Conservation (phyloP, 1,284 basidiomycete species). For the Trichosporon sp. region DNA sequence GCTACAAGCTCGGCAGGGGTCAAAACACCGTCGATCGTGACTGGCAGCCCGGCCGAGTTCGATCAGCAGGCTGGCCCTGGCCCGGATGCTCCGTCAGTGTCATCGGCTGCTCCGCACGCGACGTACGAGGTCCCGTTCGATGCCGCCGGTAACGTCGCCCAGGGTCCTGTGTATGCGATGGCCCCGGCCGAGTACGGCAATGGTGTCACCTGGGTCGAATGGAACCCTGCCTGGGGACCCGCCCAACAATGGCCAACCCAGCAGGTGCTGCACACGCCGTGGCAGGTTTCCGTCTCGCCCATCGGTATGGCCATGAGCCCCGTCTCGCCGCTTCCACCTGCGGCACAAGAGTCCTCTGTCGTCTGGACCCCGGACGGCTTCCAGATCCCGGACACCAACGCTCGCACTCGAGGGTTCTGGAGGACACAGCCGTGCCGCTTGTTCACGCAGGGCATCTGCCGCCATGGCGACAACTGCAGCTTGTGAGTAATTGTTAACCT, state of each 20-base stretch:
- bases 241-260: slow-evolving; percentile 5
- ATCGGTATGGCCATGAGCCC: not conserved
- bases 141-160: not conserved
- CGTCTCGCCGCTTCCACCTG: not conserved
- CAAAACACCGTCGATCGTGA: not conserved
- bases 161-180: not conserved
- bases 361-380: not conserved
- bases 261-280: not conserved
- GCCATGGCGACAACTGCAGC: slow-evolving; percentile 50
- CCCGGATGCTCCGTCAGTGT: not conserved
- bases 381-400: slow-evolving; percentile 24
- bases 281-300: slow-evolving; percentile 1
- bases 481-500: slow-evolving; percentile 37
- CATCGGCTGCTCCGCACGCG: not conserved
- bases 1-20: not conserved
- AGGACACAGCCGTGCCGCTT: slow-evolving; percentile 47
- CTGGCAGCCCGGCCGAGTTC: not conserved
- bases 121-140: not conserved
- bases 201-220: not conserved
- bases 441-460: slow-evolving; percentile 49
- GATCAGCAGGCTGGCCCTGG: not conserved
- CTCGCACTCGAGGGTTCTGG: slow-evolving; percentile 40
- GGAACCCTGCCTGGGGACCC: not conserved
- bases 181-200: not conserved
- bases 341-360: not conserved